Percentiles rank a stretch among this genome's conserved stretches.
Evolutionary conservation across 2,329 filamentous ascomycete genomes (phyloP).

Genomic region (Cordyceps fumosorosea): DNA sequence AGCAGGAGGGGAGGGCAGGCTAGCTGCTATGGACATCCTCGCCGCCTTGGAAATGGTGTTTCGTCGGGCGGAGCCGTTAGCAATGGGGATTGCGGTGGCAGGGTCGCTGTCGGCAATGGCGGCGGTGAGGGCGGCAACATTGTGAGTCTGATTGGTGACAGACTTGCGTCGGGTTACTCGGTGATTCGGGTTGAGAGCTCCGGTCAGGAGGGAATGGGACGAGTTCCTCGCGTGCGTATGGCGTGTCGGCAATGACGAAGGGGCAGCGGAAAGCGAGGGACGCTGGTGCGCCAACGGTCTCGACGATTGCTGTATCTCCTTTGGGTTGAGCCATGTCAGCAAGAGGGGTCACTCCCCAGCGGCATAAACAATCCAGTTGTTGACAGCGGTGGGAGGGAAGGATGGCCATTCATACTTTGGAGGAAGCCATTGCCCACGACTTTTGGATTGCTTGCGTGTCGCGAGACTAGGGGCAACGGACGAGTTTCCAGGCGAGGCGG

Average conservation of each 20-base stretch:
- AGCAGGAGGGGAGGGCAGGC: slow-evolving; percentile 57
- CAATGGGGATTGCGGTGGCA: slow-evolving; percentile 49
- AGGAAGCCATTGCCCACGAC: slow-evolving; percentile 52
- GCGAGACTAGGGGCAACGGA: slow-evolving; percentile 23
- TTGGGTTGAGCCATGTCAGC: slow-evolving; percentile 26
- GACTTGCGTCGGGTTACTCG: slow-evolving; percentile 91
- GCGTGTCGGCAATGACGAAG: slow-evolving; percentile 51
- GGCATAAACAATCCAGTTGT: slow-evolving; percentile 19
- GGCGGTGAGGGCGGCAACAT: slow-evolving; percentile 68
- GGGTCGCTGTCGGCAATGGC: slow-evolving; percentile 63
- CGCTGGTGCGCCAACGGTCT: slow-evolving; percentile 61
- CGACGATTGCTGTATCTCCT: slow-evolving; percentile 60
- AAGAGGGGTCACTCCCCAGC: slow-evolving; percentile 20
- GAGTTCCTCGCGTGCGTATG: slow-evolving; percentile 66
- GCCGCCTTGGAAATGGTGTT: slow-evolving; percentile 62
- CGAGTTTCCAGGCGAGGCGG: not conserved
- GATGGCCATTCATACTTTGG: slow-evolving; percentile 44
- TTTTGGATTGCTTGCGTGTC: slow-evolving; percentile 26
- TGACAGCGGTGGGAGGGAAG: slow-evolving; percentile 9
- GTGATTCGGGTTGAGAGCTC: slow-evolving; percentile 71
- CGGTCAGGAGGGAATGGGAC: slow-evolving; percentile 73
- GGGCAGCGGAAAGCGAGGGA: slow-evolving; percentile 51
- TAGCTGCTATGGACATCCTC: slow-evolving; percentile 46
- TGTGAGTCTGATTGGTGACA: slow-evolving; percentile 68
- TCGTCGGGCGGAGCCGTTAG: slow-evolving; percentile 49